Evolutionary conservation across 202 grass and related monocot species (phyloP).

Genomic region (Eragrostis tef): DNA sequence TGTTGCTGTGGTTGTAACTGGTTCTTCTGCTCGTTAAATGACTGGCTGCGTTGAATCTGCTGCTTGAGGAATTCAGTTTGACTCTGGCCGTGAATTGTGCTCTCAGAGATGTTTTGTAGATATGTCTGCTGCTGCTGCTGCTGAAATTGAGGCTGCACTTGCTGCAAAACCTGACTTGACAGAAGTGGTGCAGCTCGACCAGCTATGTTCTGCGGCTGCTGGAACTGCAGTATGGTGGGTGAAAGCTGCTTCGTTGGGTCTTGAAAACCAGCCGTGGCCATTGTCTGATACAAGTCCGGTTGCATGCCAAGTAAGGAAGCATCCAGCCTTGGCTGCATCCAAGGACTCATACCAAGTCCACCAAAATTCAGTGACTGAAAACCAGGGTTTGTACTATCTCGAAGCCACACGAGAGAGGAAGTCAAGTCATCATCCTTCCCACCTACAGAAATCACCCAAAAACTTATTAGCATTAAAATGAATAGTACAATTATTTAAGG

Average conservation of each 20-base stretch:
- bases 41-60: slow-evolving; percentile 51
- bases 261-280: slow-evolving; percentile 59
- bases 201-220: slow-evolving; percentile 65
- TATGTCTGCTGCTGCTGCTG: slow-evolving; percentile 77
- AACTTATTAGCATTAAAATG: slow-evolving; percentile 19
- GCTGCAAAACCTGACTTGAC: slow-evolving; percentile 71
- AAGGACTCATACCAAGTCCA: slow-evolving; percentile 69
- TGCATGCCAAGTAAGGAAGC: slow-evolving; percentile 70
- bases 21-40: slow-evolving; percentile 62
- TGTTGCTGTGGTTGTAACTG: slow-evolving; percentile 56
- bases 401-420: slow-evolving; percentile 82
- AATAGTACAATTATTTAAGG: slow-evolving; percentile 1
- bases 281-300: slow-evolving; percentile 74
- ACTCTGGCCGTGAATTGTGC: slow-evolving; percentile 46
- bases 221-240: slow-evolving; percentile 87
- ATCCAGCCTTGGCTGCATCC: slow-evolving; percentile 84
- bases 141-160: slow-evolving; percentile 68
- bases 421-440: slow-evolving; percentile 87
- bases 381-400: slow-evolving; percentile 73
- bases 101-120: slow-evolving; percentile 61
- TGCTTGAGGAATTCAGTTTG: slow-evolving; percentile 70
- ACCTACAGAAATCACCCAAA: slow-evolving; percentile 55
- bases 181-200: slow-evolving; percentile 57
- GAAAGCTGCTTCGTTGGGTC: slow-evolving; percentile 67
- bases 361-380: slow-evolving; percentile 88